phyloP scores from a whole-genome alignment of 768 basidiomycete genomes.

The Crassisporium funariophilum region DNA sequence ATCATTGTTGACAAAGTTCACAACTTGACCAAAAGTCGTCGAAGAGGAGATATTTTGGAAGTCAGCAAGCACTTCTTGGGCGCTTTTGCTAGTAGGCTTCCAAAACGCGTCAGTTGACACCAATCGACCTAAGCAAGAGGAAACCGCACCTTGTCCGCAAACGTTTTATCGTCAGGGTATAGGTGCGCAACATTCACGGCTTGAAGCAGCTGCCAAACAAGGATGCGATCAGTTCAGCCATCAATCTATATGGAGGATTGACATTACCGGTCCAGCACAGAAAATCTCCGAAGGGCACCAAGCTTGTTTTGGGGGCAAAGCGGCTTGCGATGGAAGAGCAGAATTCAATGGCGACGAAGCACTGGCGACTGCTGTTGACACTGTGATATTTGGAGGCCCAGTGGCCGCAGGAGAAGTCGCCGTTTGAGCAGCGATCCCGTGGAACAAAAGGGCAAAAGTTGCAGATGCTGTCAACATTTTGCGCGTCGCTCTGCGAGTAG shows the following conservation, averaged over 20 bases:
- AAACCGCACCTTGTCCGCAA: constrained; percentile 67
- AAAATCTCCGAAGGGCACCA: constrained; percentile 82
- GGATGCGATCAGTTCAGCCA: constrained; percentile 14
- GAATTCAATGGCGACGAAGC: constrained; percentile 56
- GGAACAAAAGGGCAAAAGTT: constrained; percentile 13
- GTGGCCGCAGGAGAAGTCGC: constrained; percentile 20
- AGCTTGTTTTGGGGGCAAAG: constrained; percentile 65
- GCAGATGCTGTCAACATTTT: constrained; percentile 29
- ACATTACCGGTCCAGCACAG: constrained; percentile 73
- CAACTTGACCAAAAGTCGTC: constrained; percentile 65
- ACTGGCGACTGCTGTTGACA: constrained; percentile 65
- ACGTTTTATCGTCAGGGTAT: constrained; percentile 83
- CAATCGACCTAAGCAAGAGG: background rate
- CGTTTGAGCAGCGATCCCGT: constrained; percentile 11
- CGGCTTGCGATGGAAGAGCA: constrained; percentile 63
- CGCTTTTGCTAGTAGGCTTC: constrained; percentile 72
- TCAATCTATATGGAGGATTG: constrained; percentile 7
- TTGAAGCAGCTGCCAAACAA: constrained; percentile 69
- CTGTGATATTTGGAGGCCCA: constrained; percentile 35
- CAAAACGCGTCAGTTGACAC: background rate
- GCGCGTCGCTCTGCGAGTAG: no score
- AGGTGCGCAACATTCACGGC: constrained; percentile 78
- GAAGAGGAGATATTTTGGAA: constrained; percentile 54
- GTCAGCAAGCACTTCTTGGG: constrained; percentile 68
- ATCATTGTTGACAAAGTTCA: constrained; percentile 69